Base-by-base conservation (phyloP, 148 eudicot genomes). In the Rhododendron kiyosumense region DNA sequence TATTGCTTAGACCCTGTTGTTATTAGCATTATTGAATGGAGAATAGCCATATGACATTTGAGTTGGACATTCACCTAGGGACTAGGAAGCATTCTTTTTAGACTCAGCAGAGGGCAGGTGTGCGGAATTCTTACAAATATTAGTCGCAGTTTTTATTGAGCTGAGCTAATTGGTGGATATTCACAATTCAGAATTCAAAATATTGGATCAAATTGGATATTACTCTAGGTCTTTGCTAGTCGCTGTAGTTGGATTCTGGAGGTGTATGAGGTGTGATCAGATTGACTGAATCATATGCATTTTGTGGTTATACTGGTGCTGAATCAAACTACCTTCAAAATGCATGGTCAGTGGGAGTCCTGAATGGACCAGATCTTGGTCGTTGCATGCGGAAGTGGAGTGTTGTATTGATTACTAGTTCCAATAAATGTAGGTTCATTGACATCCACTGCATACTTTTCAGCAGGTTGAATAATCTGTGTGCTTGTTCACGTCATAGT, bases 241-340 rank as follows among this genome's bases (percentile, higher is more conserved):
- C 22, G 4, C 80, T 12, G 12, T 24, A 43, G 26, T 20, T 41
- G 30, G 51, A 41, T 32, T 77, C 80, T 41, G 13, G 30, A 41
- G 51, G 30, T 43, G 24, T 43, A 43, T 28, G 51, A 75, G 79
- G 48, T 17, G n/a, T 17, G 79, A 36, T 75, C n/a, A 6, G 41
- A 75, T 75, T 75, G 41, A 74, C 78, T 74, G 78, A 36, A 18
- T 18, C 41, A 30, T 34, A 13, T 30, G 78, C 38, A 73, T 73
- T 75, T 6, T 75, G 78, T 75, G 78, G 78, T 75, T 34, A 15
- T 75, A 17, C n/a, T 75, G 78, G 22, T 75, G 43, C 22, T 15
- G 78, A 75, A 75, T 32, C 78, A 75, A 75, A 15, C 78, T 36
- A 36, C 78, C 78, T 75, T 36, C 78, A 34, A 34, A 75, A 75